Evolutionary conservation across 1,284 basidiomycete species (phyloP).

Genomic region (Mycena sp.): DNA sequence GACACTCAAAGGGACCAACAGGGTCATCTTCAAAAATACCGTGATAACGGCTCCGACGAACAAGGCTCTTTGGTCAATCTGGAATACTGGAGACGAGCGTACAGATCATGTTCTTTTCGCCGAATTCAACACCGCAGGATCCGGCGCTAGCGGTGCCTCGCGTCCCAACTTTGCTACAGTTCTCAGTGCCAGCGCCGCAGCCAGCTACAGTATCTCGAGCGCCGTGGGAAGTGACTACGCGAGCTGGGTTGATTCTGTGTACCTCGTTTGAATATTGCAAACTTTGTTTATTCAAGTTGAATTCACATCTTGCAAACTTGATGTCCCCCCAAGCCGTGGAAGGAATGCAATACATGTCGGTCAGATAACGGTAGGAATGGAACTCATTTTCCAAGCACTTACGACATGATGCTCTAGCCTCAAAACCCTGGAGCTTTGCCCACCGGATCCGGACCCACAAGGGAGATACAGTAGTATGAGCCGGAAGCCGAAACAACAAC

Average conservation of each 20-base stretch:
- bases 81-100: slow-evolving; percentile 49
- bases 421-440: too few species aligned
- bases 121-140: slow-evolving; percentile 55
- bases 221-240: slow-evolving; percentile 54
- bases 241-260: slow-evolving; percentile 55
- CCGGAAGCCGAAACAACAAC: too few species aligned
- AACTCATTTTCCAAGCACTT: too few species aligned
- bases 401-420: too few species aligned
- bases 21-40: slow-evolving; percentile 59
- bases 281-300: too few species aligned
- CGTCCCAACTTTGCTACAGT: slow-evolving; percentile 53
- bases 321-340: too few species aligned
- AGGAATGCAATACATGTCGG: too few species aligned
- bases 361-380: too few species aligned
- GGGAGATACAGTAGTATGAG: too few species aligned
- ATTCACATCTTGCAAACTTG: too few species aligned
- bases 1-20: slow-evolving; percentile 29
- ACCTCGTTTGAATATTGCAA: slow-evolving; percentile 45
- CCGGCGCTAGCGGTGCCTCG: slow-evolving; percentile 45
- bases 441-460: too few species aligned
- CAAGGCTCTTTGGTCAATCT: slow-evolving; percentile 56
- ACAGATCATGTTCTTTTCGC: slow-evolving; percentile 56
- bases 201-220: slow-evolving; percentile 50
- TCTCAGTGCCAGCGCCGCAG: slow-evolving; percentile 47
- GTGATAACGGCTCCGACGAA: slow-evolving; percentile 50